These are phyloP conservation scores for Beauveria asiatica DNA, from an alignment of 2,329 filamentous ascomycete genomes.

Conservation along the genomic window DNA sequence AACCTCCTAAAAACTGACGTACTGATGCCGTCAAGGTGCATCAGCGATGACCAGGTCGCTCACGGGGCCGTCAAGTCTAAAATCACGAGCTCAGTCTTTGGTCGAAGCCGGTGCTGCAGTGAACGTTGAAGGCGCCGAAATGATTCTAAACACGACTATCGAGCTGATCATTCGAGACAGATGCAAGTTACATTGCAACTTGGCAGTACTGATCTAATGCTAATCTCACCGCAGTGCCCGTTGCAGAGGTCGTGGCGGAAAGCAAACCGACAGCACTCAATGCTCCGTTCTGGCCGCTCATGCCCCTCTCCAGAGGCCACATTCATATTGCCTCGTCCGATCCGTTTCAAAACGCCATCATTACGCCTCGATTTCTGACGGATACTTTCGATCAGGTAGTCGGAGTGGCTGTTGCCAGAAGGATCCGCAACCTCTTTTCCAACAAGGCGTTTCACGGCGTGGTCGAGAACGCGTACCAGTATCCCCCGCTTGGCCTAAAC, in stretches of 20 bases:
- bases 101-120: conserved; percentile 17
- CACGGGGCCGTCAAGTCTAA: background rate
- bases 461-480: conserved; percentile 16
- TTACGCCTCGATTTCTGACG: conserved; percentile 16
- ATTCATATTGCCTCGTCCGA: conserved; percentile 17
- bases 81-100: conserved; percentile 14
- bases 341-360: conserved; percentile 14
- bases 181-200: conserved; percentile 1
- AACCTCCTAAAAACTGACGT: background rate
- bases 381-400: conserved; percentile 17
- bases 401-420: conserved; percentile 13
- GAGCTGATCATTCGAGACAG: conserved; percentile 13
- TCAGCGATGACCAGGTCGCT: conserved; percentile 2
- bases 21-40: background rate
- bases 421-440: conserved; percentile 14
- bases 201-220: background rate
- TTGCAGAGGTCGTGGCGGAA: conserved; percentile 16
- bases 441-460: conserved; percentile 13
- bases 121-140: conserved; percentile 14
- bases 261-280: conserved; percentile 12
- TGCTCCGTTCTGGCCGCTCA: conserved; percentile 17
- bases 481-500: conserved; percentile 14
- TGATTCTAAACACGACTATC: conserved; percentile 17
- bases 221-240: conserved; percentile 14
- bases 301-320: conserved; percentile 18